Evolutionary conservation across 164 flowering plant genomes (phyloP), one percentile per base, ranked within the genome.

Genomic region (Warburgia ugandensis): DNA sequence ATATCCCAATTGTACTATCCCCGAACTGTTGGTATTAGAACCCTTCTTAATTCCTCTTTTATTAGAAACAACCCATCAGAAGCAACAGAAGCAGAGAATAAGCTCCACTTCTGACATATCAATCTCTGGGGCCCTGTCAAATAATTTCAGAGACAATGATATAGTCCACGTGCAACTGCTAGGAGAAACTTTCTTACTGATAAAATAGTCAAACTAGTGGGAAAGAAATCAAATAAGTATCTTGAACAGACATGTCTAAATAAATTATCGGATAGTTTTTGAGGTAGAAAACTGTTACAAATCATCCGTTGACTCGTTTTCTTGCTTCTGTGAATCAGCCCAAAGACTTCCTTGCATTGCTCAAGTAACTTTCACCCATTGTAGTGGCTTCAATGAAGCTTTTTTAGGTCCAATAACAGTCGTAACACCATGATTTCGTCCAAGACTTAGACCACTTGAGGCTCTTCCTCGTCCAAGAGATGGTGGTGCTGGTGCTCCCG

Each of bases 311-410:
- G 89, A 48, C 26, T 73, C 75, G 60, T 69, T 70, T 55, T 82
- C 99, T 56, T 80, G 88, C 45, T 77, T 73, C 21, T 68, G 83
- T 38, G 86, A 61, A 72, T 89, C 97, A 59, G 88, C 99, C 97
- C 97, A 92, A 52, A 92, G 68, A 63, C 99, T 88, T 51, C 97
- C 97, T 67, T 92, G 88, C 80, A 83, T 54, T 55, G 97, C 99
- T 58, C 97, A 73, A 60, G 95, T 84, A 54, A 92, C 95, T 74
- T 92, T 92, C 31, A 77, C 88, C 99, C 99, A 92, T 54, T 92
- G 99, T 40, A 92, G 70, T 17, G 99, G 95, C 65, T 79, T 92
- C 58, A 92, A 48, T 17, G 84, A 71, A 46, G 81, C 49, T 66
- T 67, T 86, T 66, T 84, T 86, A 22, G 89, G 77, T 14, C 75